These are phyloP conservation scores for Naganishia vishniacii DNA, from an alignment of 768 basidiomycete species.

Conservation along the genomic window DNA sequence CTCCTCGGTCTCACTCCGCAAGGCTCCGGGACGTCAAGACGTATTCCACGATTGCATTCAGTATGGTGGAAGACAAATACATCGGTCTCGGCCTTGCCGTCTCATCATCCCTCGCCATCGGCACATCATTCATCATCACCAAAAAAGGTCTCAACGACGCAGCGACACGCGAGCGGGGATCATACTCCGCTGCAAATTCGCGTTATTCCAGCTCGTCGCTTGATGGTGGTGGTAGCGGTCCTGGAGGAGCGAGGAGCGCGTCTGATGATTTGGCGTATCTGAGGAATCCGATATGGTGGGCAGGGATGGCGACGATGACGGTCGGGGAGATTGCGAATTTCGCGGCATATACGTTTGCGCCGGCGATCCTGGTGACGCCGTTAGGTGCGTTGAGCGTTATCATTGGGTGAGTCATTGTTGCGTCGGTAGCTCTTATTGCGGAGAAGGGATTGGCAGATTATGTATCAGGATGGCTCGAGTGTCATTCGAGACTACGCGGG, in stretches of 20 bases:
- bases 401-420: slow-evolving; percentile 66
- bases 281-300: slow-evolving; percentile 93
- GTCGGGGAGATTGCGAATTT: slow-evolving; percentile 79
- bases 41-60: neutral
- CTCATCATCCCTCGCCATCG: slow-evolving; percentile 26
- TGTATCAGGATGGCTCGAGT: no score
- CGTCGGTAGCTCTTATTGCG: no score
- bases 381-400: slow-evolving; percentile 94
- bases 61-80: slow-evolving; percentile 78
- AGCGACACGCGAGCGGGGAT: slow-evolving; percentile 49
- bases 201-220: no score
- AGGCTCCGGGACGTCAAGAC: no score
- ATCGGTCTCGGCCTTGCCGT: slow-evolving; percentile 87
- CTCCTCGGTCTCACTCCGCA: no score
- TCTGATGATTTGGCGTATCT: slow-evolving; percentile 83
- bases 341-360: slow-evolving; percentile 95
- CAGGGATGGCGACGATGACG: slow-evolving; percentile 82
- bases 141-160: slow-evolving; percentile 97
- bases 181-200: slow-evolving; percentile 32
- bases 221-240: slow-evolving; percentile 28
- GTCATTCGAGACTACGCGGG: no score
- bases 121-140: slow-evolving; percentile 95
- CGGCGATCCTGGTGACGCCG: slow-evolving; percentile 95
- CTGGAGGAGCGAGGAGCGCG: slow-evolving; percentile 50
- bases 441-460: neutral